These are phyloP conservation scores for rapeseed (Brassica napus) DNA, from an alignment of 345 rosid species.

Conservation along the genomic window Da-Ae NC_063438.1:29208001-29208500, in stretches of 20 bases:
- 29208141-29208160: constrained; percentile 13
- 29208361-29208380: constrained; percentile 40
- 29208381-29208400: constrained; percentile 36
- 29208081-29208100: constrained; percentile 33
- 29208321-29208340: constrained; percentile 48
- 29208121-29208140: background rate
- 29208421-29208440: constrained; percentile 25
- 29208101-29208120: constrained; percentile 9
- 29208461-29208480: constrained; percentile 27
- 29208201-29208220: constrained; percentile 47
- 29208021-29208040: constrained; percentile 60
- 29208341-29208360: constrained; percentile 44
- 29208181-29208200: constrained; percentile 40
- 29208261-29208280: constrained; percentile 59
- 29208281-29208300: constrained; percentile 61
- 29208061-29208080: constrained; percentile 42
- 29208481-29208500: constrained; percentile 17
- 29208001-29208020: constrained; percentile 61
- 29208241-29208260: constrained; percentile 63
- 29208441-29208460: constrained; percentile 18
- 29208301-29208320: constrained; percentile 62
- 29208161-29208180: constrained; percentile 19
- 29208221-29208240: constrained; percentile 70
- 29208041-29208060: constrained; percentile 51
- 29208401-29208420: constrained; percentile 32